Percentiles rank a stretch among this genome's conserved stretches.
Evolutionary conservation across 2,329 filamentous ascomycete genomes (phyloP).

Genomic region (Dothistroma septosporum): DNA sequence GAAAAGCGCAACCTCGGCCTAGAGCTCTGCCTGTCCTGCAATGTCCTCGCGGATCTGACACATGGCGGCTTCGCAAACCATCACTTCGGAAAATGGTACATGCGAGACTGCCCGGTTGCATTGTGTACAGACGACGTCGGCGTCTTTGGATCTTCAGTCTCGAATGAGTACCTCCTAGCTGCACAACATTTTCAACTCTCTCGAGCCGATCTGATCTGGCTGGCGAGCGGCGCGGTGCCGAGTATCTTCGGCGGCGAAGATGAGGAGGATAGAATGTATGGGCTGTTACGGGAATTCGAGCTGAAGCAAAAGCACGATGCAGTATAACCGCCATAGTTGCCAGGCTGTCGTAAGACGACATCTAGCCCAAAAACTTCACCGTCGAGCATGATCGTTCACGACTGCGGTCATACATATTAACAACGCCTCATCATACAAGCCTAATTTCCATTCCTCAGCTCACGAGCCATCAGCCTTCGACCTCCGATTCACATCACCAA

Average conservation of each 20-base stretch:
- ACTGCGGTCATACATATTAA: not conserved
- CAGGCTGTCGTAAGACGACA: no score
- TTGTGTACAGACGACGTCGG: conserved; percentile 78
- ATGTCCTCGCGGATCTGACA: conserved; percentile 72
- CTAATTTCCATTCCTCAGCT: not conserved
- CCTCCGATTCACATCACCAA: not conserved
- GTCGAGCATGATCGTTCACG: no score
- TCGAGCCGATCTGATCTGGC: conserved; percentile 44
- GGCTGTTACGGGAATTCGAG: conserved; percentile 17
- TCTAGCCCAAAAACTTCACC: no score
- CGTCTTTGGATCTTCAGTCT: conserved; percentile 71
- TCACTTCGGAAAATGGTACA: conserved; percentile 71
- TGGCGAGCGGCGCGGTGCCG: conserved; percentile 60
- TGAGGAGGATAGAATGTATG: conserved; percentile 55
- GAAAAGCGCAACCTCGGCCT: conserved; percentile 55
- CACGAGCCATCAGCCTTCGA: not conserved
- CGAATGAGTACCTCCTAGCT: conserved; percentile 71
- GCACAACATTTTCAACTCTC: conserved; percentile 64
- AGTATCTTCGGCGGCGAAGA: conserved; percentile 62
- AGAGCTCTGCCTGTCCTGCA: conserved; percentile 76
- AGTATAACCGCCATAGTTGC: no score
- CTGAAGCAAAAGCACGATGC: not conserved
- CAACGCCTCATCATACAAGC: not conserved
- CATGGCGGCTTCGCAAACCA: conserved; percentile 60
- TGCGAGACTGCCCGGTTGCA: conserved; percentile 56